Base-by-base conservation (phyloP, 352 stramenopile genomes). In the Globisporangium acanthophoron region DNA sequence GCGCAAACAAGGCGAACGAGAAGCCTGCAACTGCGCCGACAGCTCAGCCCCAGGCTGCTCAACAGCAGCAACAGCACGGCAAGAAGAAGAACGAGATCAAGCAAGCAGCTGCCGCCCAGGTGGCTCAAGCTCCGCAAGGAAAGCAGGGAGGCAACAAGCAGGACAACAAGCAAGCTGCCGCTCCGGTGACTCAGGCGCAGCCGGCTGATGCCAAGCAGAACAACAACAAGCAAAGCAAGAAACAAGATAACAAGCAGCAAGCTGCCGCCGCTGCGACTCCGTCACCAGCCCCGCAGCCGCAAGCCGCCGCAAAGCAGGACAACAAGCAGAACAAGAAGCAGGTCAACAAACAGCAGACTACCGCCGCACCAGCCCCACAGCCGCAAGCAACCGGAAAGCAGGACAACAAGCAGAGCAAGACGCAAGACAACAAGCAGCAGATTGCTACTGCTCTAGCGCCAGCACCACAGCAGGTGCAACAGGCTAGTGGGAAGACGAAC, bases 211-310 rank as follows among this genome's bases (percentile, higher is more conserved):
- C 27, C 9, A 57, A 58, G 40, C 52, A 58, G 24, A 29, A 41
- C 0, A 43, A 54, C 27, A 40, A 49, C 15, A 44, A 56, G 51
- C 51, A 56, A 2, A 9, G 39, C 39, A 44, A 53, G n/a, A 53
- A 60, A 44, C 43, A 60, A 20, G 31, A 60, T 0, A 52, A 16
- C 54, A 59, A 59, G 44, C 54, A 52, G n/a, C 40, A 24, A 4
- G 5, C 29, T 1, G 29, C 27, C 16, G n/a, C 54, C 20, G 27
- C 43, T n/a, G 41, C 54, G 49, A 37, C 21, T 13, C 24, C 52
- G 15, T 13, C 20, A 13, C 9, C 47, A n/a, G 47, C 47, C 15
- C 39, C 39, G 11, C 47, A 39, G 47, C 24, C 18, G 47, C 47
- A 52, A 44, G 3, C 47, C 11, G 27, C 47, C 18, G 8, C 21